phyloP scores from a whole-genome alignment of 257 asterid genomes.

The Nicotiana sylvestris region DNA sequence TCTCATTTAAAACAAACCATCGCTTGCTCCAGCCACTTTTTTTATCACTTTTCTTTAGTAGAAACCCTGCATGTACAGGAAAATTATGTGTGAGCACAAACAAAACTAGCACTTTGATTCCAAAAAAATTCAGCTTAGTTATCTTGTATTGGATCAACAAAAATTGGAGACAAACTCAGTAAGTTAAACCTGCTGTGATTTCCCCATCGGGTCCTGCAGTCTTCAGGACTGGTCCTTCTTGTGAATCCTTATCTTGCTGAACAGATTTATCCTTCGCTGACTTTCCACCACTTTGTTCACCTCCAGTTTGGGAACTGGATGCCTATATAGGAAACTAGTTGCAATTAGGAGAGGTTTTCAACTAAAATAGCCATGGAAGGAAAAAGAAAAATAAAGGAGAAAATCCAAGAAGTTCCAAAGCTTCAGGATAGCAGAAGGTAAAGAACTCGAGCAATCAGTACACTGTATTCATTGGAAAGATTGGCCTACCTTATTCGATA shows the following conservation, averaged over 20 bases:
- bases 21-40: conserved; percentile 81
- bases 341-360: neutral
- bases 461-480: neutral
- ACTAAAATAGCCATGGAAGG: neutral
- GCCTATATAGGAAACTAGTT: conserved; percentile 41
- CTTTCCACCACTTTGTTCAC: conserved; percentile 74
- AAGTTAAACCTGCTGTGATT: conserved; percentile 78
- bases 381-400: neutral
- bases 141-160: conserved; percentile 1
- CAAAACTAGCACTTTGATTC: neutral
- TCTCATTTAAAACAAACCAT: conserved; percentile 96
- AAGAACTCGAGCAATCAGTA: conserved; percentile 4
- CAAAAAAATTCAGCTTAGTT: neutral
- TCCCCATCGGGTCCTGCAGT: conserved; percentile 96
- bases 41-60: conserved; percentile 83
- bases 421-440: conserved; percentile 8
- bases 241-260: conserved; percentile 74
- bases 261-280: conserved; percentile 71
- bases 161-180: neutral
- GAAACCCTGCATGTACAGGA: conserved; percentile 48
- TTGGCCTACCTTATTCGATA: conserved; percentile 56
- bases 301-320: conserved; percentile 81
- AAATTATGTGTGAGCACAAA: neutral
- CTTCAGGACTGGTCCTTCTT: conserved; percentile 71
- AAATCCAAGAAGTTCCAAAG: neutral